phyloP scores from a whole-genome alignment of 2,329 filamentous ascomycete species.

The Venturia nashicola region DNA sequence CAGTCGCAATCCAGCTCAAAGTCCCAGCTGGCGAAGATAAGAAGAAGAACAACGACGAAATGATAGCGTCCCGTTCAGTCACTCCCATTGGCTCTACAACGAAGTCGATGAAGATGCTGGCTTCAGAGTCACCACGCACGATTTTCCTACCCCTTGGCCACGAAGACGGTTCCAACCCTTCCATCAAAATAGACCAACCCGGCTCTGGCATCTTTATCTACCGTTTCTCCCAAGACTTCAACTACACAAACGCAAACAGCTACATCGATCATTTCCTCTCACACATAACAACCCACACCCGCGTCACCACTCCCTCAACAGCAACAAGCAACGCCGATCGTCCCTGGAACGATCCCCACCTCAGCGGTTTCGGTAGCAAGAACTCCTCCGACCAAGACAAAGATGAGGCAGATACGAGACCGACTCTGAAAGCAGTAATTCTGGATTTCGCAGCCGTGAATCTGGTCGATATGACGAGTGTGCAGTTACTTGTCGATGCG shows the following conservation, averaged over 20 bases:
- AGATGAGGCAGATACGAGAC: background rate
- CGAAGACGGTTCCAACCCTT: background rate
- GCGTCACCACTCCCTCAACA: background rate
- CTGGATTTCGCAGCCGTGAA: constrained; percentile 83
- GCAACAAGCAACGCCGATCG: background rate
- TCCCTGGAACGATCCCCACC: background rate
- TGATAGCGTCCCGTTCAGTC: background rate
- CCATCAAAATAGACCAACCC: background rate
- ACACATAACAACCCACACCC: background rate
- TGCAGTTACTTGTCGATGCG: constrained; percentile 77
- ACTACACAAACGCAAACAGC: constrained; percentile 1
- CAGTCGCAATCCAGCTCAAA: background rate
- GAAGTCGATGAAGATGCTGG: background rate
- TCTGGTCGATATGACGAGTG: constrained; percentile 67
- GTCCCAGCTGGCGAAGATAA: background rate
- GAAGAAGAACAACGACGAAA: background rate
- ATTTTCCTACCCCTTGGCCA: background rate
- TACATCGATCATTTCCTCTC: background rate
- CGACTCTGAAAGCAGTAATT: constrained; percentile 52
- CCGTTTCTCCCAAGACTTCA: constrained; percentile 5
- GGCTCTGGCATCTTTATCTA: constrained; percentile 5
- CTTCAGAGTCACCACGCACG: background rate
- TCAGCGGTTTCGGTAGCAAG: background rate
- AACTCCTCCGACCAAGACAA: background rate
- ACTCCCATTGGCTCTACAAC: background rate